A percentile compares a stretch with the other conserved stretches of the same genome.
Evolutionary conservation across 2,329 filamentous ascomycete genomes (phyloP).

Genomic region (Pseudonectria foliicola): DNA sequence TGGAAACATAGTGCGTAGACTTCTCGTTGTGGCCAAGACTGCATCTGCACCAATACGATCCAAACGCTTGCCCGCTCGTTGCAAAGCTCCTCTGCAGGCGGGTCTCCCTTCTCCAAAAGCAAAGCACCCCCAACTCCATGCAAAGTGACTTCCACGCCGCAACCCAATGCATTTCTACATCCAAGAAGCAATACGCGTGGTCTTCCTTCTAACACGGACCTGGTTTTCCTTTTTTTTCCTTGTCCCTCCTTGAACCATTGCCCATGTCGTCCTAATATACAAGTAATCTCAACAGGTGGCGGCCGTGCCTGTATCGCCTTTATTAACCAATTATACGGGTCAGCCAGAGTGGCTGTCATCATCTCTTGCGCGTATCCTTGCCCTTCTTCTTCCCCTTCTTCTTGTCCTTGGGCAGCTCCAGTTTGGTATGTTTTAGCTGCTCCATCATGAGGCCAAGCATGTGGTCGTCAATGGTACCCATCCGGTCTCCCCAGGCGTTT

Average conservation of each 20-base stretch:
- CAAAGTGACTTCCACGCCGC: neutral
- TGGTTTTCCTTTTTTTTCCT: constrained; percentile 1
- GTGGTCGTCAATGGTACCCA: constrained; percentile 65
- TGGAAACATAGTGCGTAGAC: no score
- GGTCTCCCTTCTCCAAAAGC: no score
- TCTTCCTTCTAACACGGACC: neutral
- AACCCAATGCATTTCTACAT: neutral
- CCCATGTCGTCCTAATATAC: neutral
- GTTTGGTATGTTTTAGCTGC: constrained; percentile 49
- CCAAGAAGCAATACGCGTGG: neutral
- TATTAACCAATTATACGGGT: neutral
- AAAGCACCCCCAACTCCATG: neutral
- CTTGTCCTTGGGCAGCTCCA: constrained; percentile 59
- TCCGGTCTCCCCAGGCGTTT: constrained; percentile 52
- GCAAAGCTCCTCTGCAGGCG: no score
- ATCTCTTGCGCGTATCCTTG: constrained; percentile 48
- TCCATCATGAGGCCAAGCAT: constrained; percentile 64
- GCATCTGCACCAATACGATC: no score
- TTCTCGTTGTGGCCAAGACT: no score
- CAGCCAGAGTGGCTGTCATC: constrained; percentile 3
- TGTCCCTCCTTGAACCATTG: neutral
- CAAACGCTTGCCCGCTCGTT: no score
- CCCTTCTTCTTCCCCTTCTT: constrained; percentile 55
- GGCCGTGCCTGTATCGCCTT: neutral
- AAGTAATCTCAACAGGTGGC: neutral